phyloP scores from a whole-genome alignment of 129 eudicot genomes.

The sunflower (Helianthus annuus) region HanXRQr2.0-SUNRISE NC_035446.2:93576183-93576682 shows the following conservation, averaged over 20 bases:
- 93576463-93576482: conserved; percentile 11
- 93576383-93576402: no score
- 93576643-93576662: conserved; percentile 1
- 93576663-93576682: conserved; percentile 3
- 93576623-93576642: conserved; percentile 14
- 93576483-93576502: background rate
- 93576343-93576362: conserved; percentile 54
- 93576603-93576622: background rate
- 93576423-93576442: conserved; percentile 2
- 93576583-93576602: background rate
- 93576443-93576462: conserved; percentile 16
- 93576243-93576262: conserved; percentile 80
- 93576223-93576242: conserved; percentile 85
- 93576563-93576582: background rate
- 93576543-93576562: background rate
- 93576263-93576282: conserved; percentile 63
- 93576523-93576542: conserved; percentile 10
- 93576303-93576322: conserved; percentile 83
- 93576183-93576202: conserved; percentile 69
- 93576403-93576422: background rate
- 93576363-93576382: background rate
- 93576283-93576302: conserved; percentile 52
- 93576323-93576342: conserved; percentile 89
- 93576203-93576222: conserved; percentile 85
- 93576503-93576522: background rate